Base-by-base conservation (phyloP, 2,329 filamentous ascomycete species). In the Fusarium redolens region DNA sequence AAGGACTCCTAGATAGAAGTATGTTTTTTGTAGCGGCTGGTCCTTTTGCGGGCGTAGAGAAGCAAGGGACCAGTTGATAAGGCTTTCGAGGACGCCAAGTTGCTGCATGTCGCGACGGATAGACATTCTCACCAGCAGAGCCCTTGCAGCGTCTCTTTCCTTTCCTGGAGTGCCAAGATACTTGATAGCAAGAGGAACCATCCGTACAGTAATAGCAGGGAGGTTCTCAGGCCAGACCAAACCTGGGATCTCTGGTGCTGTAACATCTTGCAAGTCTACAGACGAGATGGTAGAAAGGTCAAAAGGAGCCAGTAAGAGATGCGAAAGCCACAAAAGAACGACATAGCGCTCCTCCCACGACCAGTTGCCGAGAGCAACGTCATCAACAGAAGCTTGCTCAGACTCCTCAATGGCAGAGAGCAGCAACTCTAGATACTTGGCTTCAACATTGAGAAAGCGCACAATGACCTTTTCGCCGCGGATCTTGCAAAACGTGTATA, bases 401-500 rank as follows among this genome's bases (percentile, higher is more conserved):
- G 85, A 83, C 25, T 88, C 85, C 78, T 97, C 94, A 45, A 97
- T 89, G 20, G 92, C 92, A 4, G 88, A 86, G 13, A 98, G 86
- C 68, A 99, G 87, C 2, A 92, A 87, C 79, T 97, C 95, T 18
- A 99, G 88, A 78, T 95, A 92, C 77, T 89, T 92, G 4, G 95
- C 92, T 81, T 98, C 96, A 72, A 96, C 97, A 79, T 93, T 96
- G 73, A 99, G 85, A 79, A 98, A 98, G 45, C 94, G 90, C 58
- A 95, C 91, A 75, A 99, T 92, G 57, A 99, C 92, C 82, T 98
- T 98, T 79, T 96, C 92, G 30, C 96, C 96, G 59, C 96, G 90
- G 56, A 98, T 92, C 83, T 99, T 99, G 86, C 95, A 98, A 68
- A 99, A 92, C 0, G 92, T 92, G 80, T 98, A 98, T 40, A 99